phyloP scores from a whole-genome alignment of 1,284 basidiomycete genomes.

The Malassezia sp. region DNA sequence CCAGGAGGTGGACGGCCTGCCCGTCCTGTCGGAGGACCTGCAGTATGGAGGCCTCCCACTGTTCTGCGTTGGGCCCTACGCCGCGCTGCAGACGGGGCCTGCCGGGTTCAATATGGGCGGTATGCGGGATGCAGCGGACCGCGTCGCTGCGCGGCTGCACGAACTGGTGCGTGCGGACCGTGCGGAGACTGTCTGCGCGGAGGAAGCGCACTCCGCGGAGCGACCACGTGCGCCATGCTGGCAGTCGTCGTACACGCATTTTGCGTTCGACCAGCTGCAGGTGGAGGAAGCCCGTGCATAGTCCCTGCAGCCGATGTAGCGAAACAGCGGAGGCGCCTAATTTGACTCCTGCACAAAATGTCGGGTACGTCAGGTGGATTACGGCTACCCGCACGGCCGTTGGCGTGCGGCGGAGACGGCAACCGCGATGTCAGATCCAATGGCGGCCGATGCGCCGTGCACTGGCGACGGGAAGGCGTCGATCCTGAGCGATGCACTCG shows the following conservation, averaged over 20 bases:
- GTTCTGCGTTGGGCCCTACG: constrained; percentile 44
- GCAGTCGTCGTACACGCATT: constrained; percentile 5
- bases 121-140: constrained; percentile 46
- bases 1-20: constrained; percentile 37
- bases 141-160: constrained; percentile 35
- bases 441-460: no score
- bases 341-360: no score
- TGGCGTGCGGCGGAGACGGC: no score
- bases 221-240: no score
- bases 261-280: constrained; percentile 1
- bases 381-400: no score
- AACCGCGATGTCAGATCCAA: no score
- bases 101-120: constrained; percentile 46
- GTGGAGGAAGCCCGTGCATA: background rate
- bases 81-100: constrained; percentile 42
- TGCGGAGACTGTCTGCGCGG: no score
- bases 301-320: no score
- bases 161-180: constrained; percentile 16
- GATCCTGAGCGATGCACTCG: background rate
- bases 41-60: constrained; percentile 39
- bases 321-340: no score
- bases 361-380: no score
- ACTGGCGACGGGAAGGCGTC: background rate
- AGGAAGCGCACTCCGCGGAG: no score
- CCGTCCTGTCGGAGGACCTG: constrained; percentile 40